Base-by-base conservation (phyloP, 2,329 filamentous ascomycete species). In the Stylonectria norvegica region DNA sequence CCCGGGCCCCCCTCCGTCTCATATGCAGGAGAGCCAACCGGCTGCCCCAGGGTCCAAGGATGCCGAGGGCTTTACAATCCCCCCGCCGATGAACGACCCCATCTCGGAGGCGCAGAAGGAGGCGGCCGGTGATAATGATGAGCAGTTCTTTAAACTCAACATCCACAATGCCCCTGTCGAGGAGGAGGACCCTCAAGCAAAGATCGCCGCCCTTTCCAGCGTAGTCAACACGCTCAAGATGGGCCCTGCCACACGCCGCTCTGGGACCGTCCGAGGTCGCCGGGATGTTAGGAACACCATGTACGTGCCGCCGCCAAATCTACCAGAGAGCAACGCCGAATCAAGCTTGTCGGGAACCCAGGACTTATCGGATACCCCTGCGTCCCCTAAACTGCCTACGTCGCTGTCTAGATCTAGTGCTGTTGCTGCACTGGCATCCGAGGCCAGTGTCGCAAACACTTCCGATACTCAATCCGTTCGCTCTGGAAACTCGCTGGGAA, bases 391-490 rank as follows among this genome's bases (percentile, higher is more conserved):
- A 4, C 30, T 58, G 1, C 47, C 56, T 9, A 34, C 39, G 2
- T 56, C 59, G 2, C 31, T 48, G 2, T 56, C 56, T 20, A 58
- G 53, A 35, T 36, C 46, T 11, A 68, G 75, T 4, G 71, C 77
- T 3, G 61, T 78, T 28, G 68, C 73, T 27, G 69, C 75, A 3
- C 66, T 85, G 29, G 73, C 81, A 6, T 81, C 89, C 12, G 82
- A 86, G 60, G 69, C 76, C 37, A 73, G 78, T 69, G 59, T 74
- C 20, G 68, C 73, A 2, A 74, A 66, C 17, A 71, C 73, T 12
- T 94, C 89, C 1, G 93, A 98, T 62, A 89, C 87, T 3, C 89
- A 91, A 40, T 97, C 93, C 1, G 85, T 97, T 45, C 84, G 90
- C 34, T 98, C 93, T 3, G 85, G 86, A 2, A 86, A 88, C 49